Evolutionary conservation across 352 stramenopile genomes (phyloP).

Genomic region (Phytophthora pseudosyringae): DNA sequence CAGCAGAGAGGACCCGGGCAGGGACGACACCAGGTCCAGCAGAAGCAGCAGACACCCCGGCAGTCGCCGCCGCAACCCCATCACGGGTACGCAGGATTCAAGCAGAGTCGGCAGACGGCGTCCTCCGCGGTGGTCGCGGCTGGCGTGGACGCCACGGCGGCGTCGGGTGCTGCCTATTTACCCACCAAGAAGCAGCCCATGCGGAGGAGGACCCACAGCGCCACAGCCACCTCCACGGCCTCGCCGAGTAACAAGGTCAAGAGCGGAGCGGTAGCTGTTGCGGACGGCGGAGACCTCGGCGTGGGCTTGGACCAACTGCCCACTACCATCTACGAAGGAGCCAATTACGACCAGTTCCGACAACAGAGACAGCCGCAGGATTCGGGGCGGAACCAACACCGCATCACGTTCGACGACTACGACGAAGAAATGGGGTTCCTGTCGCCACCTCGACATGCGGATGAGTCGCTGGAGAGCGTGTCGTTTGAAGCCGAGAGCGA

Average conservation of each 20-base stretch:
- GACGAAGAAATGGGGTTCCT: slow-evolving; percentile 60
- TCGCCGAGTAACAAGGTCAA: slow-evolving; percentile 34
- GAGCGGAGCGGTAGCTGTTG: slow-evolving; percentile 28
- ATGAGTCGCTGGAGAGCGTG: slow-evolving; percentile 57
- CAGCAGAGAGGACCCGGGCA: slow-evolving; percentile 42
- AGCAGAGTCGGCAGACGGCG: slow-evolving; percentile 45
- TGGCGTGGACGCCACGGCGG: slow-evolving; percentile 11
- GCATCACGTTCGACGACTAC: slow-evolving; percentile 65
- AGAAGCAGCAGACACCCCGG: slow-evolving; percentile 47
- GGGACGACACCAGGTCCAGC: slow-evolving; percentile 46
- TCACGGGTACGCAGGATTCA: slow-evolving; percentile 41
- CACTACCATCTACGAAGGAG: slow-evolving; percentile 58
- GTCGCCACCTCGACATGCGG: slow-evolving; percentile 32
- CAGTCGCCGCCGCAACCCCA: slow-evolving; percentile 56
- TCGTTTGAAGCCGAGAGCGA: slow-evolving; percentile 58
- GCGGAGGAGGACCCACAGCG: slow-evolving; percentile 75
- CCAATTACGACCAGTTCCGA: slow-evolving; percentile 38
- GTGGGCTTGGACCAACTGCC: slow-evolving; percentile 49
- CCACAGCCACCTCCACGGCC: slow-evolving; percentile 35
- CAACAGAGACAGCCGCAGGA: slow-evolving; percentile 44
- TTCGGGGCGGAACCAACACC: slow-evolving; percentile 61
- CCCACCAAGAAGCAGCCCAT: slow-evolving; percentile 80
- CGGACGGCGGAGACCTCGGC: slow-evolving; percentile 13
- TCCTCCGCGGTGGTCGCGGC: slow-evolving; percentile 25
- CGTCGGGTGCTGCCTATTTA: slow-evolving; percentile 45